phyloP scores from a whole-genome alignment of 2,329 filamentous ascomycete species.

The Trichoderma asperellum region DNA sequence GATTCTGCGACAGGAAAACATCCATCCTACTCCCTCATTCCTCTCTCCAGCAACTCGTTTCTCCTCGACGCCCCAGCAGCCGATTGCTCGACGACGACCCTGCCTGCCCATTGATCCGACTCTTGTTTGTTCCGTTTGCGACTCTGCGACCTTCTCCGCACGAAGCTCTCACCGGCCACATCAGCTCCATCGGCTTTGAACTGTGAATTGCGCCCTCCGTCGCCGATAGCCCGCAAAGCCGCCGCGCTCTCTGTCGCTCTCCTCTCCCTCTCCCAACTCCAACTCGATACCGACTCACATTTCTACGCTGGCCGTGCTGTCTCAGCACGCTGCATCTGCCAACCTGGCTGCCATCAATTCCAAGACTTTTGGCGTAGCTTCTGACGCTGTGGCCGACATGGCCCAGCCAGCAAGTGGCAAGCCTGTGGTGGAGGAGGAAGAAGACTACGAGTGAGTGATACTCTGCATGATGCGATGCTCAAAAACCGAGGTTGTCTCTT shows the following conservation, averaged over 20 bases:
- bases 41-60: background rate
- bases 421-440: constrained; percentile 53
- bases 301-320: constrained; percentile 16
- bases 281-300: background rate
- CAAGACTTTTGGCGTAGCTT: constrained; percentile 64
- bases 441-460: constrained; percentile 66
- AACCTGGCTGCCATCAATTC: constrained; percentile 66
- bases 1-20: constrained; percentile 15
- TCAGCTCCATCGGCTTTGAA: constrained; percentile 3
- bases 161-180: background rate
- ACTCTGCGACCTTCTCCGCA: background rate
- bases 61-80: background rate
- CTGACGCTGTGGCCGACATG: constrained; percentile 70
- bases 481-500: background rate
- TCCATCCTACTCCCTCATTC: background rate
- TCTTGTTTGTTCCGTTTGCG: constrained; percentile 3
- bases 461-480: background rate
- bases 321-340: constrained; percentile 43
- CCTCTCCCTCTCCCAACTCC: background rate
- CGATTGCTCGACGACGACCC: background rate
- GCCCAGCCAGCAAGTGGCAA: constrained; percentile 70
- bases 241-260: background rate
- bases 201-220: constrained; percentile 6
- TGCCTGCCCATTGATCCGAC: constrained; percentile 5
- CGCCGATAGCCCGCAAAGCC: constrained; percentile 18